Conservation (phyloP, 257 asterid genomes). For the Penstemon eatonii region DNA sequence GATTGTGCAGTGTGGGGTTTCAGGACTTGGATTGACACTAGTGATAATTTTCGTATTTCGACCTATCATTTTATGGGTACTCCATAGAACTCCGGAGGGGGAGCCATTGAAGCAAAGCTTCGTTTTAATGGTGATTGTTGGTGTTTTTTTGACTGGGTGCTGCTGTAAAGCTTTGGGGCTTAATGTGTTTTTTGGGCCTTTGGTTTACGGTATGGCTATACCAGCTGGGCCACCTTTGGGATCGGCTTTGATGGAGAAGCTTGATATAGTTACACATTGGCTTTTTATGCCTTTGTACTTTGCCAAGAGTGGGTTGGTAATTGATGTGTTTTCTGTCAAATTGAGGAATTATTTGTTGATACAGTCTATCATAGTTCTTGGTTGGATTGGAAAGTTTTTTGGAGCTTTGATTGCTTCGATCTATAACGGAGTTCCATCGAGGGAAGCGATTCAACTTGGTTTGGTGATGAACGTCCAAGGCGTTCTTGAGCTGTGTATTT, state of each 20-base stretch:
- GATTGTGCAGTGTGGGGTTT: not conserved
- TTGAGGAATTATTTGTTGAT: constrained; percentile 17
- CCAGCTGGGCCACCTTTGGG: constrained; percentile 59
- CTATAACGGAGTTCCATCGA: constrained; percentile 21
- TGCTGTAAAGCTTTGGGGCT: constrained; percentile 35
- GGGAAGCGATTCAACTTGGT: constrained; percentile 41
- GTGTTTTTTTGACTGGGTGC: constrained; percentile 31
- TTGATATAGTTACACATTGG: constrained; percentile 35
- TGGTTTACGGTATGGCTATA: constrained; percentile 37
- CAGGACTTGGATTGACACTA: constrained; percentile 17
- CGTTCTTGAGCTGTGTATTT: constrained; percentile 38
- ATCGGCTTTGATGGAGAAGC: constrained; percentile 46
- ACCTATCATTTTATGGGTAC: constrained; percentile 29
- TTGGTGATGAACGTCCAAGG: constrained; percentile 47
- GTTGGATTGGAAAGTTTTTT: constrained; percentile 41
- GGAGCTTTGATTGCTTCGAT: constrained; percentile 39
- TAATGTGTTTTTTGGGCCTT: constrained; percentile 33
- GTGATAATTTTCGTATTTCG: constrained; percentile 31
- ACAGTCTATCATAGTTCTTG: constrained; percentile 34
- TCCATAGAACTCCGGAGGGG: constrained; percentile 22
- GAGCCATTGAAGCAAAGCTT: constrained; percentile 37
- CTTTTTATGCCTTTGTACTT: constrained; percentile 47
- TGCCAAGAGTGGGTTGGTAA: constrained; percentile 42
- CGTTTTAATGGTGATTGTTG: constrained; percentile 31
- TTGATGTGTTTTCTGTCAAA: constrained; percentile 33